Conservation (phyloP, 176 grass and related monocot genomes). For the Otatea glauca region DNA sequence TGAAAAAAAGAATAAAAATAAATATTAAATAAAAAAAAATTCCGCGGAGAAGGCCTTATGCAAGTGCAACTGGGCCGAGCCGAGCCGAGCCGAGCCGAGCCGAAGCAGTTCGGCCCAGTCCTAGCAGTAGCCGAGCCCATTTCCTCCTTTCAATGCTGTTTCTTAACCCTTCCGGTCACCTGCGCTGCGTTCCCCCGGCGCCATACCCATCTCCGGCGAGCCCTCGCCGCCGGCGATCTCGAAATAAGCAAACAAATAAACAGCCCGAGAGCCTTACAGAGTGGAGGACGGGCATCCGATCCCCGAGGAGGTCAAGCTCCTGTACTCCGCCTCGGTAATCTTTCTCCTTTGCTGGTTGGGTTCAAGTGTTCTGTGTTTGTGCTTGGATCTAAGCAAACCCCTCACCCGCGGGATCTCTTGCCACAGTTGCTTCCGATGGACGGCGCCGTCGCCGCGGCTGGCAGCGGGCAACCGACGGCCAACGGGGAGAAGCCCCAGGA, state of each 20-base stretch:
- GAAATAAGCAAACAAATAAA: background rate
- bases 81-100: background rate
- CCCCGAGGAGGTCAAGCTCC: background rate
- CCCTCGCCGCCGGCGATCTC: background rate
- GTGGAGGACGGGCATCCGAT: background rate
- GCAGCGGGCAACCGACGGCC: conserved; percentile 16
- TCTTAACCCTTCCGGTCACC: background rate
- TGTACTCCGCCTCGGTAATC: too few species aligned
- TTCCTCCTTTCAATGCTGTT: too few species aligned
- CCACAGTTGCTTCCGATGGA: conserved; percentile 36
- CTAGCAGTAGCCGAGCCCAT: too few species aligned
- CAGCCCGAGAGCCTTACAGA: background rate
- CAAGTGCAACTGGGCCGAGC: background rate
- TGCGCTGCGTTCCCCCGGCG: too few species aligned
- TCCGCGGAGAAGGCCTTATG: background rate
- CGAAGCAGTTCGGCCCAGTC: background rate
- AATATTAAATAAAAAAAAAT: too few species aligned
- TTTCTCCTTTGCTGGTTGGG: background rate
- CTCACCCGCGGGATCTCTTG: background rate
- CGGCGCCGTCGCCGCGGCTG: background rate
- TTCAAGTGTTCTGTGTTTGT: background rate
- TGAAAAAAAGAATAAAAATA: too few species aligned
- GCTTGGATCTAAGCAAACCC: conserved; percentile 22
- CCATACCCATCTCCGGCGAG: background rate
- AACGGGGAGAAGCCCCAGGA: conserved; percentile 37